phyloP scores from a whole-genome alignment of 2,329 filamentous ascomycete species.

The Aureobasidium sp. region DNA sequence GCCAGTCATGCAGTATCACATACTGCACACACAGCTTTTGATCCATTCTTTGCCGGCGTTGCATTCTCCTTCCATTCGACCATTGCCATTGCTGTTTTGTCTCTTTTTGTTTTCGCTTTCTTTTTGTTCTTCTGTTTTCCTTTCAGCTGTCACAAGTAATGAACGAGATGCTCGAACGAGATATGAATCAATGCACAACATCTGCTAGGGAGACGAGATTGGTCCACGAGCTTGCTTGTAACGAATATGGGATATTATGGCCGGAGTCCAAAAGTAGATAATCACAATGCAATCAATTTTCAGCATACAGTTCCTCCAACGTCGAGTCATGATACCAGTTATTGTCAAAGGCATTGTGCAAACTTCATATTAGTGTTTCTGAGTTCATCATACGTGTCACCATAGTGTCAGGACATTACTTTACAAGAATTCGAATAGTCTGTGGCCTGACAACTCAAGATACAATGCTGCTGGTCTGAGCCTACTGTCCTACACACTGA shows the following conservation, averaged over 20 bases:
- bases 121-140: background rate
- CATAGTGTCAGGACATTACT: background rate
- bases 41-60: background rate
- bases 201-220: conserved; percentile 6
- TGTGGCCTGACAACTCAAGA: background rate
- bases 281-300: conserved; percentile 7
- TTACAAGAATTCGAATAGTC: background rate
- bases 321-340: background rate
- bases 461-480: background rate
- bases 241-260: conserved; percentile 11
- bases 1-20: background rate
- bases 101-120: background rate
- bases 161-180: conserved; percentile 10
- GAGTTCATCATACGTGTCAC: background rate
- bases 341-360: background rate
- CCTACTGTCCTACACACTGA: background rate
- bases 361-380: background rate
- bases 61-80: background rate
- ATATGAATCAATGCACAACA: conserved; percentile 12
- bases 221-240: conserved; percentile 5
- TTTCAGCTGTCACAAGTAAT: conserved; percentile 13
- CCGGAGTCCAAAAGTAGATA: conserved; percentile 13
- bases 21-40: conserved; percentile 3
- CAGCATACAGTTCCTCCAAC: background rate
- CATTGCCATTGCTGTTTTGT: conserved; percentile 13